These are phyloP conservation scores for Coemansia sp. DNA, from an alignment of 192 early-diverging fungal species.

Conservation along the genomic window DNA sequence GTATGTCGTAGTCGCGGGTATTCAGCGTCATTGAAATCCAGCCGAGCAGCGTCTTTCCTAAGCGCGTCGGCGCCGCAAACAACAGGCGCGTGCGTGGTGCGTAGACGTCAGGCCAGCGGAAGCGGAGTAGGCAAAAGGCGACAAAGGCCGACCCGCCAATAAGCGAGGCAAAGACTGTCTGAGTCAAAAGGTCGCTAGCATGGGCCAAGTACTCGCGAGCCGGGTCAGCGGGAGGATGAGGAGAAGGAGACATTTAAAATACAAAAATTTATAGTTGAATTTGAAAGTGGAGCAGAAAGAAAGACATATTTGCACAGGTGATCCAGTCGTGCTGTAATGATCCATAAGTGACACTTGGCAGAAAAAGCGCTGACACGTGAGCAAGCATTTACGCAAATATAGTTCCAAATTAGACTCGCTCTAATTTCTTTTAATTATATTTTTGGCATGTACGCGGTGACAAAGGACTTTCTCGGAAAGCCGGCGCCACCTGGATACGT, in stretches of 20 bases:
- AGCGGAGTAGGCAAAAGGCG: conserved; percentile 55
- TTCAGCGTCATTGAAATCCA: conserved; percentile 51
- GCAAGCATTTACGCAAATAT: neutral
- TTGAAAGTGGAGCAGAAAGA: neutral
- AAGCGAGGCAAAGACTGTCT: conserved; percentile 40
- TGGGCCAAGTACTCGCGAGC: conserved; percentile 49
- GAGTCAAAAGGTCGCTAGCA: conserved; percentile 55
- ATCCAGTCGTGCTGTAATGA: too few species aligned
- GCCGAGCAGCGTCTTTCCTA: conserved; percentile 50
- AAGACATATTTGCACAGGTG: neutral
- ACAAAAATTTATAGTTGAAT: neutral
- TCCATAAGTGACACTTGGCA: neutral
- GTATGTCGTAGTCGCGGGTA: conserved; percentile 50
- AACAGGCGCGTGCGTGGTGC: conserved; percentile 52
- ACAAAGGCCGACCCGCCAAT: conserved; percentile 49
- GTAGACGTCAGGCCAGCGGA: conserved; percentile 59
- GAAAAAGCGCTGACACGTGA: neutral
- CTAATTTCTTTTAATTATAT: neutral
- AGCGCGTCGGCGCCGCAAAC: conserved; percentile 46
- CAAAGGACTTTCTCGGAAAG: conserved; percentile 91
- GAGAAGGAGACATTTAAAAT: neutral
- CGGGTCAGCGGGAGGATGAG: conserved; percentile 14
- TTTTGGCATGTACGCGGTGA: conserved; percentile 36
- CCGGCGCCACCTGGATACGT: conserved; percentile 96
- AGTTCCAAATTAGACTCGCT: neutral